Evolutionary conservation across 202 grass and related monocot genomes (phyloP).

Genomic region (Panicum hallii): DNA sequence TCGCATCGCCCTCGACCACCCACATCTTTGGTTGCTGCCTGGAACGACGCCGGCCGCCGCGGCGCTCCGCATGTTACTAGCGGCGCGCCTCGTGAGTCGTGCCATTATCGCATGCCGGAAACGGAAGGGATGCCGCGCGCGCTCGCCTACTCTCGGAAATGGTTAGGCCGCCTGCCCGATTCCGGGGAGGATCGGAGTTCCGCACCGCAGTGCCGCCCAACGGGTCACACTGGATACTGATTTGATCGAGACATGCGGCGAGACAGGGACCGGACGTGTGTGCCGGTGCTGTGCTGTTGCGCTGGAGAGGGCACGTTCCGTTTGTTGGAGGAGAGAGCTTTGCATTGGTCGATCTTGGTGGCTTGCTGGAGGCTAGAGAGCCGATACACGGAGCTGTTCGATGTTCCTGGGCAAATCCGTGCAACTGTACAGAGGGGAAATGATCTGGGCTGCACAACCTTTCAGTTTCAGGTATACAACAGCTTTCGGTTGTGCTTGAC

Average conservation of each 20-base stretch:
- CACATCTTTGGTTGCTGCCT: not conserved
- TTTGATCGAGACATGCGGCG: not conserved
- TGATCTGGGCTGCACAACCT: no score
- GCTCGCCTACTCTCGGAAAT: not conserved
- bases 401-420: not conserved
- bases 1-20: not conserved
- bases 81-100: not conserved
- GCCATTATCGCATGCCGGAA: not conserved
- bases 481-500: no score
- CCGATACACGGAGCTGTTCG: not conserved
- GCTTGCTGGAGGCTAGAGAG: not conserved
- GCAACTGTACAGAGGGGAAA: no score
- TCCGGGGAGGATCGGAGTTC: not conserved
- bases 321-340: not conserved
- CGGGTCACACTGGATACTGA: not conserved
- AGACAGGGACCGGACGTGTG: not conserved
- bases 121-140: not conserved
- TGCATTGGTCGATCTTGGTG: not conserved
- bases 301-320: slow-evolving; percentile 2
- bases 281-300: not conserved
- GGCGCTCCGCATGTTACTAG: not conserved
- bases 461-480: no score
- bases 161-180: slow-evolving; percentile 7
- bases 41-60: not conserved
- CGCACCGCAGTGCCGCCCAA: not conserved